Evolutionary conservation across 441 rosid species (phyloP), one percentile per base, ranked within the genome.

Genomic region (Pelargonium citronellum): DNA sequence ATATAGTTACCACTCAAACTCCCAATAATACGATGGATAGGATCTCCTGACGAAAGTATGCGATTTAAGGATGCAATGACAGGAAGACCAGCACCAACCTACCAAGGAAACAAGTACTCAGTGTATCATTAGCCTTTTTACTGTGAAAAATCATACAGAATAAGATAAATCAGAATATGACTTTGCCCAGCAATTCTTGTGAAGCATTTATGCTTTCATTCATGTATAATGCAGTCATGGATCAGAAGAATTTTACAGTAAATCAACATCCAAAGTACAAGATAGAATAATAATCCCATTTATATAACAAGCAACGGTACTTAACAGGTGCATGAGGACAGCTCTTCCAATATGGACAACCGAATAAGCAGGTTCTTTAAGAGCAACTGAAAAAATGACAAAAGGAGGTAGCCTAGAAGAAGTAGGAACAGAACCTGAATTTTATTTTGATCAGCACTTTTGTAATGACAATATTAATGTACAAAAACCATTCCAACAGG

Each of bases 41-140:
- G 86, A 68, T 91, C 95, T 77, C 99, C 99, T 3, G 99, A 91
- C 22, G 86, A 85, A 74, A 91, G 75, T 75, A 91, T 81, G 27
- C 96, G 95, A 77, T 83, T 90, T 76, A 91, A 71, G 60, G 97
- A 85, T 68, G 91, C 83, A 58, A 91, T 89, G 70, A 94, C 86
- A 64, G 99, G 99, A 87, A 94, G 97, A 47, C 97, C 95, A 69
- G 97, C 99, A 74, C 96, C 99, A 74, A 91, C 98, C 98, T 94
- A 72, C 43, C 43, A 72, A 71, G 71, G 67, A 75, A 16, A 77
- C 69, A 7, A 69, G 64, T 66, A 71, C 61, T 64, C 27, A 70
- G 60, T 51, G 15, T 15, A 53, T 2, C 37, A 30, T 53, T 53
- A 22, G 20, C 62, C 8, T 11, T 12, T 70, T 79, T 17, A 53